Base-by-base conservation (phyloP, 116 monocot species). In the Dioscorea cayenensis region DNA sequence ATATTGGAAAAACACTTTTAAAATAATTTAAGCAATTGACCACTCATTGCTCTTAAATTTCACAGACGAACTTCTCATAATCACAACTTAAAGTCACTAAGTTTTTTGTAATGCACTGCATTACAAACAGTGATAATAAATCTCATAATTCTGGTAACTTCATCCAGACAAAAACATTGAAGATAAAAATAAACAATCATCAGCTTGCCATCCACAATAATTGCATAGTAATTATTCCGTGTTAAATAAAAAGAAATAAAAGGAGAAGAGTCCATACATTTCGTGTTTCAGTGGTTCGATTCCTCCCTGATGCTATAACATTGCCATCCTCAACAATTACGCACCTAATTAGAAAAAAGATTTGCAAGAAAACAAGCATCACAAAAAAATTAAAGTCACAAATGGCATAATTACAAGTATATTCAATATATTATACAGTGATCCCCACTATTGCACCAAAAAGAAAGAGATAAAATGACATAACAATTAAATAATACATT, bases 281-380 rank as follows among this genome's bases (percentile, higher is more conserved):
- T 71, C 90, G 72, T 64, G 82, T 80, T 73, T 80, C 78, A 64
- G 72, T 84, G 60, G 90, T 82, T 68, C 71, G 72, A 64, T 90
- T 90, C 65, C 87, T 82, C 50, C 90, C 90, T 66, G 78, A 76
- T 51, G 90, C 87, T 71, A 87, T 84, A 17, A 90, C 80, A 43
- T 74, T 74, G 18, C 78, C 87, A 71, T 84, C 75, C 71, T 86
- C 84, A 51, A 90, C 90, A 76, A 90, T 80, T 3, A 90, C 84
- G 75, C 90, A 90, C 20, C 90, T 85, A 67, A 36, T 36, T 70
- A 37, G 52, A 49, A 38, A 69, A 73, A 70, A 49, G 49, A 43
- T 21, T 1, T 36, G 50, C 18, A 29, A 17, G 32, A 49, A 7
- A 5, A 71, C 14, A 55, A 55, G 17, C 36, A 60, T 20, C 17